Evolutionary conservation across 345 rosid genomes (phyloP), one percentile per base, ranked within the genome.

Genomic region (Eutrema yunnanense): DNA sequence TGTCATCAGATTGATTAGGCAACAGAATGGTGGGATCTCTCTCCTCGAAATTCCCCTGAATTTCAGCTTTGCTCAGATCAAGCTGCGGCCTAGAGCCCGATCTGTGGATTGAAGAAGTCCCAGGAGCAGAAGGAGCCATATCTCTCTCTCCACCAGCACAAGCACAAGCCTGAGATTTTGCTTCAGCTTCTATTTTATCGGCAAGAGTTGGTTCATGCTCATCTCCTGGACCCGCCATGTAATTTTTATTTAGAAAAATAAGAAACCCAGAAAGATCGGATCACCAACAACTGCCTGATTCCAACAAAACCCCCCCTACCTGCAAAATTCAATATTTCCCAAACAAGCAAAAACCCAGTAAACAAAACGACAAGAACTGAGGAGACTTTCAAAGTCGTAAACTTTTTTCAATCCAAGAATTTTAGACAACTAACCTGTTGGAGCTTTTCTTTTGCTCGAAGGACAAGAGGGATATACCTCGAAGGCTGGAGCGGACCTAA

Each of bases 1-100:
- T 87, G 71, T 95, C 99, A 85, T 95, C 99, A 73, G 97, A 92
- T 54, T 95, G 98, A 83, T 95, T 95, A 73, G 99, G 99, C 82
- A 95, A 76, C 48, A 95, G 79, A 80, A 95, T 95, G 5, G 98
- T 92, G 47, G 99, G 99, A 80, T 92, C 86, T 74, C 84, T 87
- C 83, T 88, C 98, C 70, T 96, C 99, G 61, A 83, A 86, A 78
- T 82, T 92, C 54, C 98, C 99, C 19, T 90, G 92, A 77, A 96
- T 96, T 62, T 90, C 96, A 76, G 99, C 99, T 78, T 92, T 92
- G 82, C 99, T 92, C 9, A 95, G 87, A 83, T 95, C 99, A 72
- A 95, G 83, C 73, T 87, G 99, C 6, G 99, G 99, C 76, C 99
- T 81, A 46, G 99, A 95, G 79, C 96, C 82, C 0, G 99, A 95